A percentile compares a stretch with the other conserved stretches of the same genome.
Evolutionary conservation across 1,139 yeast species (phyloP).

Genomic region (Kodamaea arcana): DNA sequence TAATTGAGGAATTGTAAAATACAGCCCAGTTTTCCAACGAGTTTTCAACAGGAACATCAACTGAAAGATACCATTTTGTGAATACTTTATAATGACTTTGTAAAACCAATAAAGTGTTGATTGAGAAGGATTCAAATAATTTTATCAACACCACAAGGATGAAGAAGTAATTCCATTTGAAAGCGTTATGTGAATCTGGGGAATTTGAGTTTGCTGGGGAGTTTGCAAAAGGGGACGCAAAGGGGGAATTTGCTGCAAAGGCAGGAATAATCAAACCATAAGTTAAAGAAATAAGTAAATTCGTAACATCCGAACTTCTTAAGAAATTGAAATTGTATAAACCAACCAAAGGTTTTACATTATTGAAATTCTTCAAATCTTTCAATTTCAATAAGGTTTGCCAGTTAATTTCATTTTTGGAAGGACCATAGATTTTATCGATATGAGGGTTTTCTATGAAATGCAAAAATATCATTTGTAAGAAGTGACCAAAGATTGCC

Average conservation of each 20-base stretch:
- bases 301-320: constrained; percentile 62
- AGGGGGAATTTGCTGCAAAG: constrained; percentile 26
- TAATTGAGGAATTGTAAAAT: constrained; percentile 54
- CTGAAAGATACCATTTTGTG: constrained; percentile 63
- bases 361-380: constrained; percentile 42
- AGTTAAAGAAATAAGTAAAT: constrained; percentile 45
- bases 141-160: constrained; percentile 48
- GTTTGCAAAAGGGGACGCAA: neutral
- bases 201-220: no score
- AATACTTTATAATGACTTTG: constrained; percentile 65
- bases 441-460: constrained; percentile 85
- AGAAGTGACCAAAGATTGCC: constrained; percentile 72
- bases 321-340: constrained; percentile 62
- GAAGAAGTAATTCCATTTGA: constrained; percentile 29
- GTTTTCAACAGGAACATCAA: constrained; percentile 62
- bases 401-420: constrained; percentile 35
- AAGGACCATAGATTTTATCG: constrained; percentile 67
- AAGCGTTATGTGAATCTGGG: constrained; percentile 5
- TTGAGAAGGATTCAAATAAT: constrained; percentile 48
- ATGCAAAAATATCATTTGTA: constrained; percentile 75
- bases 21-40: constrained; percentile 79
- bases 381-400: constrained; percentile 36
- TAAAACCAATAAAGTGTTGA: constrained; percentile 50
- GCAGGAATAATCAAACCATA: constrained; percentile 45
- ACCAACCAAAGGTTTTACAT: constrained; percentile 55